These are phyloP conservation scores for Trichocomaceae sp. DNA, from an alignment of 2,329 filamentous ascomycete genomes.

Conservation along the genomic window DNA sequence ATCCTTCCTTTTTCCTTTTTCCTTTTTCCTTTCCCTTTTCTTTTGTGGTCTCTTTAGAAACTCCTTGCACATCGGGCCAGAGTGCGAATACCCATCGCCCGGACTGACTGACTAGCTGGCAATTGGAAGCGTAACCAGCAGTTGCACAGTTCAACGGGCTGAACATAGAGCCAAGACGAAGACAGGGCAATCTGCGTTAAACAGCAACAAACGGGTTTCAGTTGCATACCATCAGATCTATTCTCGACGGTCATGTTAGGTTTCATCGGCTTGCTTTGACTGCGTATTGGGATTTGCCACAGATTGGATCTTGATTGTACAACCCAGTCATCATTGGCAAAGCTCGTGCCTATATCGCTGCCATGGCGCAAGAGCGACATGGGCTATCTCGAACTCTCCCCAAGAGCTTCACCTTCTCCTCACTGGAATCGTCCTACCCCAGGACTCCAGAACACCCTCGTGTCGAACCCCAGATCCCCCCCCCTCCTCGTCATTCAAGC, in stretches of 20 bases:
- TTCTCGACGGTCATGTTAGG: slow-evolving; percentile 1
- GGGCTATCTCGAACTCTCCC: slow-evolving; percentile 41
- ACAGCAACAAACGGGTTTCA: not conserved
- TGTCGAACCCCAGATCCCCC: slow-evolving; percentile 35
- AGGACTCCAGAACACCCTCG: slow-evolving; percentile 39
- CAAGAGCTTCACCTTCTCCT: slow-evolving; percentile 42
- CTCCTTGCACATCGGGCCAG: not conserved
- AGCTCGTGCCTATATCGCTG: slow-evolving; percentile 6
- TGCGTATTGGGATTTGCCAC: not conserved
- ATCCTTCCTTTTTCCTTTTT: slow-evolving; percentile 7
- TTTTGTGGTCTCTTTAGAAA: slow-evolving; percentile 1
- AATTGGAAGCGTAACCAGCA: not conserved
- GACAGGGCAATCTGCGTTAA: not conserved
- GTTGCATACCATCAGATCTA: not conserved
- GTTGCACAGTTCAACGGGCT: not conserved
- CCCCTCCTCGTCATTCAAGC: slow-evolving; percentile 40
- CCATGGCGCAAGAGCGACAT: slow-evolving; percentile 34
- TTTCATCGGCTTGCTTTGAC: not conserved
- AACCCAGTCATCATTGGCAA: not conserved
- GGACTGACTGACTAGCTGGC: not conserved
- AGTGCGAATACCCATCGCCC: not conserved
- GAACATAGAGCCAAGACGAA: not conserved
- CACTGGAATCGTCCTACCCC: slow-evolving; percentile 29
- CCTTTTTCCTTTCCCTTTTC: not conserved
- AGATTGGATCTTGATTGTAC: not conserved